Evolutionary conservation across 2,329 filamentous ascomycete genomes (phyloP).

Genomic region (Colletotrichum chlorophyti): DNA sequence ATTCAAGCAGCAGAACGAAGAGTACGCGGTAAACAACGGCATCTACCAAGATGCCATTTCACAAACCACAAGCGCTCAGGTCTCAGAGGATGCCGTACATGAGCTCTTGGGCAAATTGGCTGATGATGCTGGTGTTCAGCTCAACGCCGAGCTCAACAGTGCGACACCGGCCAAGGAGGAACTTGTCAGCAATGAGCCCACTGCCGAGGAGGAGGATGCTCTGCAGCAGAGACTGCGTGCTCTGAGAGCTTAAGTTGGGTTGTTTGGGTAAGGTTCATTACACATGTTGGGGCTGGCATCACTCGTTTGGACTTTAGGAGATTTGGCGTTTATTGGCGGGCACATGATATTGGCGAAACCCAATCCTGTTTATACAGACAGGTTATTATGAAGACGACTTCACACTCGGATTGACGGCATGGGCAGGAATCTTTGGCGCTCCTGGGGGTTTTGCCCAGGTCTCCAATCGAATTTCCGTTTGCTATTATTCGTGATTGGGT

Average conservation of each 20-base stretch:
- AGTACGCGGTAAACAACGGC: conserved; percentile 69
- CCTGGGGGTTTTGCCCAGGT: no score
- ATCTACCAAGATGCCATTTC: conserved; percentile 89
- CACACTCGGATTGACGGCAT: no score
- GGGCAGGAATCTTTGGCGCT: no score
- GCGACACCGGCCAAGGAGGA: conserved; percentile 64
- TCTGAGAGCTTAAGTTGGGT: conserved; percentile 53
- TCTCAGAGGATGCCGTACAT: conserved; percentile 86
- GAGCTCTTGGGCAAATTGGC: conserved; percentile 84
- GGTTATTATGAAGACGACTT: background rate
- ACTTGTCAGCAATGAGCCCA: conserved; percentile 69
- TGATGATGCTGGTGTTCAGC: conserved; percentile 85
- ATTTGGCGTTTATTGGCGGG: conserved; percentile 13
- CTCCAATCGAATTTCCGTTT: no score
- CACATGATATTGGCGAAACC: conserved; percentile 5
- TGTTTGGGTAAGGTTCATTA: no score
- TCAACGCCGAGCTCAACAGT: conserved; percentile 74
- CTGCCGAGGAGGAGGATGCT: conserved; percentile 80
- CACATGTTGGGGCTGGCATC: background rate
- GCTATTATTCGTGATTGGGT: no score
- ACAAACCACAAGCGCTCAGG: conserved; percentile 74
- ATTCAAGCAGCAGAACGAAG: conserved; percentile 68
- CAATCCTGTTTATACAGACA: background rate
- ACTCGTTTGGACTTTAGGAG: conserved; percentile 9
- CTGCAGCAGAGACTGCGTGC: conserved; percentile 68